Evolutionary conservation across 2,329 filamentous ascomycete genomes (phyloP), one percentile per base, ranked within the genome.

Genomic region (Trichophyton verrucosum): DNA sequence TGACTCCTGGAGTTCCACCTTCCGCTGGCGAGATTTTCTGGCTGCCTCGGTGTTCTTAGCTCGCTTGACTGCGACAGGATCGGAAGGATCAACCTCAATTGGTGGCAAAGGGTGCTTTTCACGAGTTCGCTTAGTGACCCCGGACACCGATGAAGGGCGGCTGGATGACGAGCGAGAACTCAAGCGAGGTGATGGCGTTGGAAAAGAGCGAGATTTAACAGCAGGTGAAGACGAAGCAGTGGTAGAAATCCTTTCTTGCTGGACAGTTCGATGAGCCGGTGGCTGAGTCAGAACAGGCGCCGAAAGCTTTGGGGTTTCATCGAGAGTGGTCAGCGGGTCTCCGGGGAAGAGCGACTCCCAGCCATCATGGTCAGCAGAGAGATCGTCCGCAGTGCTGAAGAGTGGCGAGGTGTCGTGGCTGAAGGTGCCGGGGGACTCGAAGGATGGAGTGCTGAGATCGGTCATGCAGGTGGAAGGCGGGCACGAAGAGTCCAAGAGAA

Each of bases 11-110:
- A 86, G 83, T 71, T 87, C 81, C 61, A 89, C 85, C 78, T 96
- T 96, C 66, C 90, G 86, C 70, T 90, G 86, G 59, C 92, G 86
- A 62, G 91, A 96, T 77, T 96, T 96, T 66, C 92, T 90, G 68
- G 92, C 92, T 17, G 92, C 92, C 73, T 95, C 82, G 7, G 91
- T 95, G 74, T 96, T 97, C 66, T 91, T 87, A 58, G 91, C 91
- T 73, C 92, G 88, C 85, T 96, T 96, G 80, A 91, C 83, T 20
- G 89, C 90, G n/a, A 87, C 73, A 8, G 82, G 82, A 69, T 96
- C 91, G 47, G 68, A 76, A 0, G 85, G 82, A 67, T 96, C 89
- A 42, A 91, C 82, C 63, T 87, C 77, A 71, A 96, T 91, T 5
- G 86, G 86, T 64, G 88, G 86, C 60, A 95, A 78, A 64, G 87